Evolutionary conservation across 768 basidiomycete genomes (phyloP), one percentile per base, ranked within the genome.

Genomic region (Boletus pseudo-olivaceus): DNA sequence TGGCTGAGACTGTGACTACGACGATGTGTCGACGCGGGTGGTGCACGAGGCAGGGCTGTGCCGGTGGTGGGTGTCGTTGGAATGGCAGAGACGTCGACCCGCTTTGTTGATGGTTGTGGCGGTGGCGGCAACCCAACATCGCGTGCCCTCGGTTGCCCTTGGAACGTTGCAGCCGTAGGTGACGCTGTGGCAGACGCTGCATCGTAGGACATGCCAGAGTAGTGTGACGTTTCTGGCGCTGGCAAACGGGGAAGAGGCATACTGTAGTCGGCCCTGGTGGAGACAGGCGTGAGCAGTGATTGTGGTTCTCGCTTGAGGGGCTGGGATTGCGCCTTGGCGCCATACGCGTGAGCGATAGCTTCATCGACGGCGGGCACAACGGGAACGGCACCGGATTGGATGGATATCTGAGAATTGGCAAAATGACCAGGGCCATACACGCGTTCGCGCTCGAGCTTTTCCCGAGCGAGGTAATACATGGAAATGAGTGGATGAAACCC

Each of bases 401-500:
- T 67, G 26, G 86, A 88, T 11, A 94, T 73, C 67, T 95, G 93
- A 0, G 94, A 97, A 50, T 83, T 89, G 3, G 97, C 97, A 71
- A 99, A 99, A 58, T 90, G 85, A 4, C 94, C 94, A 0, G 87
- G 86, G 0, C 96, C 97, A 70, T 95, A 98, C 7, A 99, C 90
- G 48, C 82, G 80, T 62, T 99, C 97, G 51, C 97, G 78, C 66
- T 98, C 94, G 65, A 94, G 77, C 78, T 98, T 98, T 76, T 99
- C 97, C 49, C 92, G 79, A 5, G 95, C 90, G 19, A 99, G 83
- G 75, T 86, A 98, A 70, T 99, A 99, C 74, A 99, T 98, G 30
- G 94, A 93, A 43, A 98, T 81, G 27, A 99, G 79, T 0, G 93
- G 95, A 68, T 98, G 93, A 75, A 93, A 99, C 1, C 94, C 97